phyloP scores from a whole-genome alignment of 768 basidiomycete genomes.

The Hypholoma sublateritium region DNA sequence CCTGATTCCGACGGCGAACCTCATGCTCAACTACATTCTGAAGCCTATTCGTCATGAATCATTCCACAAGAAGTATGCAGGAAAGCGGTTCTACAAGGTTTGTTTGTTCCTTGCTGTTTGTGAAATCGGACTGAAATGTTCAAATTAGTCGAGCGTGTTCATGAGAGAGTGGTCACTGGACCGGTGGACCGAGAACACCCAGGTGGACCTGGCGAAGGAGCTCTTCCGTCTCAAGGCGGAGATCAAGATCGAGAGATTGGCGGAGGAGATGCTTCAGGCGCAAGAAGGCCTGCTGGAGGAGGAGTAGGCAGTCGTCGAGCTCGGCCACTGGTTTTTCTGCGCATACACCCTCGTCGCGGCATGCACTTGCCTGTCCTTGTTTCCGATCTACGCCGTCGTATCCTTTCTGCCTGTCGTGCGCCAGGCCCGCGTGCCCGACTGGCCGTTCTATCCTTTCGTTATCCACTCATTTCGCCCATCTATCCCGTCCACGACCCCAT shows the following conservation, averaged over 20 bases:
- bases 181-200: slow-evolving; percentile 64
- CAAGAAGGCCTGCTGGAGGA: slow-evolving; percentile 5
- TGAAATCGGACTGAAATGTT: not conserved
- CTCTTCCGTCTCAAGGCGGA: slow-evolving; percentile 59
- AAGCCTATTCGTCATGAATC: slow-evolving; percentile 77
- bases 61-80: slow-evolving; percentile 93
- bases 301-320: slow-evolving; percentile 6
- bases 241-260: slow-evolving; percentile 41
- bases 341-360: not conserved
- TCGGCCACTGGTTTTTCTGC: not conserved
- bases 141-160: slow-evolving; percentile 70
- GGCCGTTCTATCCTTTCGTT: not conserved
- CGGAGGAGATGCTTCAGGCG: slow-evolving; percentile 19
- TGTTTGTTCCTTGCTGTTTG: not conserved
- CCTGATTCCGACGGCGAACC: slow-evolving; percentile 82
- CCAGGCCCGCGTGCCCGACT: not conserved
- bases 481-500: not conserved
- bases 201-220: slow-evolving; percentile 59
- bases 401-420: not conserved
- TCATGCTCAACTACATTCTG: slow-evolving; percentile 92
- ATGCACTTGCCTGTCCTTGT: not conserved
- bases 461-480: not conserved
- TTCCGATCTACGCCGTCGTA: not conserved
- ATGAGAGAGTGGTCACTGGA: slow-evolving; percentile 85
- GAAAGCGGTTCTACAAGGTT: slow-evolving; percentile 88